Evolutionary conservation across 768 basidiomycete species (phyloP), one percentile per base, ranked within the genome.

Genomic region (Suillus subluteus): DNA sequence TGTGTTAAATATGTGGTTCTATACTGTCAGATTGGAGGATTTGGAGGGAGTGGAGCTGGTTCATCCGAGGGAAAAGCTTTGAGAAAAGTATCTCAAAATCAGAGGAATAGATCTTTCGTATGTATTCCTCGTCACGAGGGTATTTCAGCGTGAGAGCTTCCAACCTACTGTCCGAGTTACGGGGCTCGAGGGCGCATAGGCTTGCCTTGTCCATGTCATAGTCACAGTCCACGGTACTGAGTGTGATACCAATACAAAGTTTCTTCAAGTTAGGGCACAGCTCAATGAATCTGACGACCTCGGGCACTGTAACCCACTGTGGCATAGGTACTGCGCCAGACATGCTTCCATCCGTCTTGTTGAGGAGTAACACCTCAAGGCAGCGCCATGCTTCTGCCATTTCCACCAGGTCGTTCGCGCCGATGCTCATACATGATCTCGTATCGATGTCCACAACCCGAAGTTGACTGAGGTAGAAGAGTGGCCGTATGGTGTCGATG

Each of bases 321-420:
- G 54, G 32, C 9, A 1, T 35, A 2, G 54, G 54, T 32, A 18
- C 50, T 15, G 26, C 26, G 26, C 26, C 7, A 26, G 50, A 52
- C 54, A 35, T 55, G 30, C 30, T 32, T 18, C 54, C 54, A 35
- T 12, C 9, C 9, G 6, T 16, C 58, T 56, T 50, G 48, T 86
- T 86, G 12, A 87, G 72, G 13, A 82, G 63, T 23, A 87, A 76
- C 23, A 65, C 76, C 64, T 83, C 81, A 12, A 85, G 69, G 6
- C 78, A 73, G 1, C 82, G 83, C 81, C 84, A 85, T 9, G 76
- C 75, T 32, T 70, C 67, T 4, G 85, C 84, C 4, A 87, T 73
- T 18, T 78, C 72, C 44, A 83, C 81, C 26, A 87, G 66, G 16
- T 86, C 81, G 11, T 78, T 77, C 2, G 78, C 78, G 8, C 75